Percentiles rank a stretch among this genome's conserved stretches.
phyloP scores from a whole-genome alignment of 2,329 filamentous ascomycete species.

The Alternaria rosae region DNA sequence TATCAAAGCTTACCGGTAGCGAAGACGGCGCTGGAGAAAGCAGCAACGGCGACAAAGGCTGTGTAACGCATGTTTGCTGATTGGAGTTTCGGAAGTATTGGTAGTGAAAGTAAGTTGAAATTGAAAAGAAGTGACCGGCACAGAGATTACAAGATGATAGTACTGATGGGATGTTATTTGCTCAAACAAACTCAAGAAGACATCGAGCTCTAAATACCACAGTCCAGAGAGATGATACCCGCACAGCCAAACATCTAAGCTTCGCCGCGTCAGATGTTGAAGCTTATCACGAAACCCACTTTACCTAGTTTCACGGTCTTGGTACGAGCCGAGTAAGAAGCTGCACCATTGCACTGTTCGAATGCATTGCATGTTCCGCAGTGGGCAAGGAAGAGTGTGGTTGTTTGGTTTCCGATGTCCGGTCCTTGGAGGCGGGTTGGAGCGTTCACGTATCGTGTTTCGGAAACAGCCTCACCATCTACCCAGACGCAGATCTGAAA shows the following conservation, averaged over 20 bases:
- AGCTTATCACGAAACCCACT: slow-evolving; percentile 30
- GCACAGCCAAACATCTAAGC: slow-evolving; percentile 15
- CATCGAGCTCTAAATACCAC: slow-evolving; percentile 2
- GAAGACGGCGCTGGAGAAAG: slow-evolving; percentile 39
- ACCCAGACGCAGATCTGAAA: slow-evolving; percentile 38
- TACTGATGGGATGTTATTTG: slow-evolving; percentile 9
- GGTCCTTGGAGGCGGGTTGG: slow-evolving; percentile 8
- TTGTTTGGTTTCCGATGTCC: slow-evolving; percentile 20
- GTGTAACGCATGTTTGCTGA: slow-evolving; percentile 40
- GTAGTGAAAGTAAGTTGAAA: slow-evolving; percentile 4
- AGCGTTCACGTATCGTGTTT: slow-evolving; percentile 26
- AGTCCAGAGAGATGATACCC: not conserved
- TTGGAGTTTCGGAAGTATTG: slow-evolving; percentile 6
- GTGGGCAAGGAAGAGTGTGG: slow-evolving; percentile 20
- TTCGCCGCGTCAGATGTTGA: slow-evolving; percentile 22
- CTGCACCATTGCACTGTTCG: slow-evolving; percentile 1
- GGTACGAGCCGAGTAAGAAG: slow-evolving; percentile 3
- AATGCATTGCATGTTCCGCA: slow-evolving; percentile 6
- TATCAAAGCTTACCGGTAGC: slow-evolving; percentile 24
- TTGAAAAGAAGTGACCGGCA: slow-evolving; percentile 40
- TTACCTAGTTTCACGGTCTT: slow-evolving; percentile 34
- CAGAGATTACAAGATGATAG: slow-evolving; percentile 29
- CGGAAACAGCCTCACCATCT: slow-evolving; percentile 31
- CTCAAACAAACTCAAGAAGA: slow-evolving; percentile 9
- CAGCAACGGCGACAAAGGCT: slow-evolving; percentile 31